Percentiles rank a stretch among this genome's conserved stretches.
Evolutionary conservation across 2,329 filamentous ascomycete genomes (phyloP).

Genomic region (Cyphellophora europaea): DNA sequence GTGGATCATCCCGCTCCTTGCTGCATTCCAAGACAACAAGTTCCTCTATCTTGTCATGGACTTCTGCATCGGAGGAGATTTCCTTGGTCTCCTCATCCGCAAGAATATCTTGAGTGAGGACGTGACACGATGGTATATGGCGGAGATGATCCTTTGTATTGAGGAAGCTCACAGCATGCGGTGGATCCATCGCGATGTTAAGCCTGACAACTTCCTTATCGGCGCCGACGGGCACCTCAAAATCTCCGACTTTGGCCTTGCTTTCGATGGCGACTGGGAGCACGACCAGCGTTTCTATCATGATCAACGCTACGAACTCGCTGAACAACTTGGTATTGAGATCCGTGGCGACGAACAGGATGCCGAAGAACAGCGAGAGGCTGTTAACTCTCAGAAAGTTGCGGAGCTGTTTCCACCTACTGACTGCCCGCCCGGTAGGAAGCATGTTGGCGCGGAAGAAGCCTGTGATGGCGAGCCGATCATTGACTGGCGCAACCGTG

Average conservation of each 20-base stretch:
- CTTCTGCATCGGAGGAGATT: slow-evolving; percentile 95
- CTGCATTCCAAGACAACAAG: slow-evolving; percentile 77
- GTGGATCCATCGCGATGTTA: slow-evolving; percentile 93
- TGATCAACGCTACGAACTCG: slow-evolving; percentile 67
- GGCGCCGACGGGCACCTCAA: slow-evolving; percentile 81
- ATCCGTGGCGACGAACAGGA: slow-evolving; percentile 69
- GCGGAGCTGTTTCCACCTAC: not conserved
- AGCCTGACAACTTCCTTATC: slow-evolving; percentile 95
- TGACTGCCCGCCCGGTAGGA: not conserved
- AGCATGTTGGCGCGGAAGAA: slow-evolving; percentile 1
- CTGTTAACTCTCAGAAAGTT: slow-evolving; percentile 15
- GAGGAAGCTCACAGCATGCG: slow-evolving; percentile 81
- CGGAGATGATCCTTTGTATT: slow-evolving; percentile 92
- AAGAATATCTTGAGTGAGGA: slow-evolving; percentile 74
- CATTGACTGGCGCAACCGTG: slow-evolving; percentile 60
- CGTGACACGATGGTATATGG: slow-evolving; percentile 76
- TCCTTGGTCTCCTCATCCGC: slow-evolving; percentile 74
- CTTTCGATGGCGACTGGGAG: slow-evolving; percentile 91
- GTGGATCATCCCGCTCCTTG: slow-evolving; percentile 81
- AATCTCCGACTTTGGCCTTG: slow-evolving; percentile 91
- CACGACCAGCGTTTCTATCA: slow-evolving; percentile 84
- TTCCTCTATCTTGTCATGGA: slow-evolving; percentile 95
- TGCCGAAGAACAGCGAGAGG: slow-evolving; percentile 41
- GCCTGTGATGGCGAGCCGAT: slow-evolving; percentile 38
- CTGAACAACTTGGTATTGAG: slow-evolving; percentile 65